A percentile compares a stretch with the other conserved stretches of the same genome.
Evolutionary conservation across 495 filamentous ascomycete genomes (phyloP).

Genomic region (Saxophila tyrrhenica): DNA sequence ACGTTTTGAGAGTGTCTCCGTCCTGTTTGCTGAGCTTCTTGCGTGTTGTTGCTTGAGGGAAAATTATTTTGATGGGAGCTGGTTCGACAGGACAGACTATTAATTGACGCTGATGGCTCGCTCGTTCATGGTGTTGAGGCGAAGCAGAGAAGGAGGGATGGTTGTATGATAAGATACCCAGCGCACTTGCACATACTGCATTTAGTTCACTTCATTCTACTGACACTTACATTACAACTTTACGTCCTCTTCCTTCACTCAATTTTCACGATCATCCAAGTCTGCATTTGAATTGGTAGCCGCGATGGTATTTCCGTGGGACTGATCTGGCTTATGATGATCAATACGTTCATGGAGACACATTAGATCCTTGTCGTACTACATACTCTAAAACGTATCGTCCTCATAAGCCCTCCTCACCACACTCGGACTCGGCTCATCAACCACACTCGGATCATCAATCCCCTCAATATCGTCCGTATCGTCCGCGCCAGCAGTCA

Average conservation of each 20-base stretch:
- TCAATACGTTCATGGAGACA: too few relatives aligned
- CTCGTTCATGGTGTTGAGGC: neutral
- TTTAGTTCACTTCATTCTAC: too few relatives aligned
- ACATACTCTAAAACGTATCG: conserved; percentile 13
- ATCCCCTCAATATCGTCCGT: conserved; percentile 23
- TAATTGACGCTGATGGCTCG: neutral
- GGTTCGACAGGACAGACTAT: neutral
- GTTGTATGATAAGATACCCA: conserved; percentile 6
- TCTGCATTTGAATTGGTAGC: too few relatives aligned
- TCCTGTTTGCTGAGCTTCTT: neutral
- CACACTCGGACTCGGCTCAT: conserved; percentile 21
- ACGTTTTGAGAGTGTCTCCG: neutral
- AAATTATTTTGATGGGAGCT: neutral
- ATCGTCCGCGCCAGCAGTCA: conserved; percentile 66
- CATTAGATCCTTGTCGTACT: too few relatives aligned
- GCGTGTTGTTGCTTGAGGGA: neutral
- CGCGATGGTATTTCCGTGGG: too few relatives aligned
- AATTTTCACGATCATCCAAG: too few relatives aligned
- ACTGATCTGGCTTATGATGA: too few relatives aligned
- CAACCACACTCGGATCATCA: conserved; percentile 1
- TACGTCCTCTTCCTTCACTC: too few relatives aligned
- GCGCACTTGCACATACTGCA: neutral
- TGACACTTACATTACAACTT: too few relatives aligned
- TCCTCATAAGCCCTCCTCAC: conserved; percentile 17
- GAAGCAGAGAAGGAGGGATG: neutral